Evolutionary conservation across 2,329 filamentous ascomycete species (phyloP).

Genomic region (Decorospora gaudefroyi): DNA sequence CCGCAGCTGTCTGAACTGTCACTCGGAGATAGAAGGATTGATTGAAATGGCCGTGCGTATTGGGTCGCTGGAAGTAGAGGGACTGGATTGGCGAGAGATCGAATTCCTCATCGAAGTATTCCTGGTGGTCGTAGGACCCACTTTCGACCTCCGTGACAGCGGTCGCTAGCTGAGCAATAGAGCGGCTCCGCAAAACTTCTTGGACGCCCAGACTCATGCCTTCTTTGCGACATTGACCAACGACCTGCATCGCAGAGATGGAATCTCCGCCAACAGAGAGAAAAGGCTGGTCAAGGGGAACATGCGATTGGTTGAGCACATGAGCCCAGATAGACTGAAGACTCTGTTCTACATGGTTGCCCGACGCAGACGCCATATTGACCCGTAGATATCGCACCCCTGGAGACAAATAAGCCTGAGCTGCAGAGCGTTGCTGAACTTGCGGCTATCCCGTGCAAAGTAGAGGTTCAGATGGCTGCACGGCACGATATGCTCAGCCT

Average conservation of each 20-base stretch:
- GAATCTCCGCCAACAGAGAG: slow-evolving; percentile 55
- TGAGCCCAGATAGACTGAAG: slow-evolving; percentile 39
- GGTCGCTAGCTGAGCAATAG: slow-evolving; percentile 45
- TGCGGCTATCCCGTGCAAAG: too few relatives aligned
- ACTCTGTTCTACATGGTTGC: slow-evolving; percentile 21
- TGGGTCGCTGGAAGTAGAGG: slow-evolving; percentile 40
- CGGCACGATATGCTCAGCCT: too few relatives aligned
- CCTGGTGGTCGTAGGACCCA: slow-evolving; percentile 23
- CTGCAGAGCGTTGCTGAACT: too few relatives aligned
- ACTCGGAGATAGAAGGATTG: slow-evolving; percentile 43
- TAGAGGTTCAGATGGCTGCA: too few relatives aligned
- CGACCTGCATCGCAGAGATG: slow-evolving; percentile 57
- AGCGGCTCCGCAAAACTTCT: slow-evolving; percentile 55
- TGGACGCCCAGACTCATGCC: slow-evolving; percentile 55
- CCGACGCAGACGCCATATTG: slow-evolving; percentile 11
- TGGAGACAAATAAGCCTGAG: not conserved
- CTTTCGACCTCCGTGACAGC: slow-evolving; percentile 27
- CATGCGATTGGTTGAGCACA: slow-evolving; percentile 38
- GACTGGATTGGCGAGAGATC: slow-evolving; percentile 42
- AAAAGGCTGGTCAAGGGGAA: slow-evolving; percentile 45
- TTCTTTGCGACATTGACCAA: slow-evolving; percentile 53
- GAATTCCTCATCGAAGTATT: slow-evolving; percentile 38
- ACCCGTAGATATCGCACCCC: slow-evolving; percentile 6
- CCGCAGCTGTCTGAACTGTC: slow-evolving; percentile 27
- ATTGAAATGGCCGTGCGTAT: slow-evolving; percentile 43